Evolutionary conservation across 768 basidiomycete genomes (phyloP), one percentile per base, ranked within the genome.

Genomic region (Cubamyces lactineus): DNA sequence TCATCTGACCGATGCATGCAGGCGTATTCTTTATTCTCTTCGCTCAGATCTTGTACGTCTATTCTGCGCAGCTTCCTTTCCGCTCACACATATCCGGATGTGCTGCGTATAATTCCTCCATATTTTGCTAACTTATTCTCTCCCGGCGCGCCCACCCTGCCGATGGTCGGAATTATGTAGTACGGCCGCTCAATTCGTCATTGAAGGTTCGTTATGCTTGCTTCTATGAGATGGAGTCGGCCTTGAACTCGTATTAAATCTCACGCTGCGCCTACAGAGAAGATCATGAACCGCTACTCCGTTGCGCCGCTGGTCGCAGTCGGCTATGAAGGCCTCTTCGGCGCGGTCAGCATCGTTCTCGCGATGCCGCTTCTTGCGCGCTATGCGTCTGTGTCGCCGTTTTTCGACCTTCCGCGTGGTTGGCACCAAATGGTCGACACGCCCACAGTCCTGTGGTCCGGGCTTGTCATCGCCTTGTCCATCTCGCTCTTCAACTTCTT

Each of bases 251-350:
- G 59, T 51, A 26, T 41, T 28, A 39, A 21, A 30, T 42, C 49
- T 19, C 54, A 56, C 50, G 50, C 43, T 24, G 55, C 34, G 50
- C 50, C 30, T 57, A 60, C 58, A 71, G 96, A 98, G 78, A 96
- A 92, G 79, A 95, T 98, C 68, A 88, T 98, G 89, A 79, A 85
- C 70, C 84, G 83, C 51, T 96, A 96, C 79, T 80, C 86, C 38
- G 89, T 98, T 42, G 85, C 87, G 48, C 96, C 97, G 15, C 83
- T 98, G 40, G 85, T 94, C 60, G 96, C 96, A 12, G 97, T 98
- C 63, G 95, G 96, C 23, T 92, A 84, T 64, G 97, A 99, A 76
- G 97, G 97, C 45, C 79, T 96, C 62, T 98, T 96, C 71, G 97
- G 97, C 59, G 78, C 87, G 19, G 66, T 91, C 67, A 89, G 92